Evolutionary conservation across 2,329 filamentous ascomycete species (phyloP).

Genomic region (Leptodontidium sp.): DNA sequence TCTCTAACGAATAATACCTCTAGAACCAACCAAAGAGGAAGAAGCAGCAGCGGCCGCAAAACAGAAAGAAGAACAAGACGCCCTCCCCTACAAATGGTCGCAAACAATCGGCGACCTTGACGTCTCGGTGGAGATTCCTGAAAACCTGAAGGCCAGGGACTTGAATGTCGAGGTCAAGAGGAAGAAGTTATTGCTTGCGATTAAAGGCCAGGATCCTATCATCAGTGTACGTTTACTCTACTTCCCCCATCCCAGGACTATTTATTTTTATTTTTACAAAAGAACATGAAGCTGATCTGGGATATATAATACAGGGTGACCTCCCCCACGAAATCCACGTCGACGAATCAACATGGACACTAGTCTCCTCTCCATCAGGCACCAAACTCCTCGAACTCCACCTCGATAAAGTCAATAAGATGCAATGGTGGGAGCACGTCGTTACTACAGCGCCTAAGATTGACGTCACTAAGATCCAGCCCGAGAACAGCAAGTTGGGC

Average conservation of each 20-base stretch:
- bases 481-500: constrained; percentile 88
- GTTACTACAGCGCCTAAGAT: constrained; percentile 87
- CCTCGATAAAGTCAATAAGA: constrained; percentile 94
- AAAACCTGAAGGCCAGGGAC: constrained; percentile 84
- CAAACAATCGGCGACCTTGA: constrained; percentile 92
- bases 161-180: constrained; percentile 85
- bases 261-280: no score
- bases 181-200: constrained; percentile 75
- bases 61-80: constrained; percentile 87
- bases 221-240: constrained; percentile 68
- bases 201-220: constrained; percentile 89
- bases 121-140: constrained; percentile 78
- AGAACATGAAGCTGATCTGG: not conserved
- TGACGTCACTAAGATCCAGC: constrained; percentile 93
- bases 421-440: constrained; percentile 98
- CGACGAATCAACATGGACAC: constrained; percentile 95
- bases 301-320: constrained; percentile 69
- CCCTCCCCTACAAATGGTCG: constrained; percentile 95
- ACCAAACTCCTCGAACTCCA: constrained; percentile 83
- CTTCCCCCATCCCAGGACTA: not conserved
- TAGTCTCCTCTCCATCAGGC: constrained; percentile 68
- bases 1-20: not conserved
- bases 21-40: constrained; percentile 54
- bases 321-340: constrained; percentile 80
- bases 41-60: constrained; percentile 69